Conservation (phyloP, 192 early-diverging fungal species). For the Backusella psychrophila region DNA sequence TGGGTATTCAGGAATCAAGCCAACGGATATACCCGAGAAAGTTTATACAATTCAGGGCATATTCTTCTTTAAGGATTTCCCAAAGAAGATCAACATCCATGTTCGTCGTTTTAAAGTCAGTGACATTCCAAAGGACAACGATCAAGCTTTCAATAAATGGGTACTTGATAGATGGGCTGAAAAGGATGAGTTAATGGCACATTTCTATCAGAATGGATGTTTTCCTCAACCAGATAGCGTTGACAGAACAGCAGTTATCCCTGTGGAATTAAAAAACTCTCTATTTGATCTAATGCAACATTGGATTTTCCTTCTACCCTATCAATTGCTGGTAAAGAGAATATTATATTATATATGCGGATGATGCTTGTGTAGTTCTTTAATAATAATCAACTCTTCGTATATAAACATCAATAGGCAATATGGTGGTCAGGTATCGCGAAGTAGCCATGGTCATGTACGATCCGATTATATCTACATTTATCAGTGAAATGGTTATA, state of each 20-base stretch:
- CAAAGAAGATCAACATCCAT: constrained; percentile 81
- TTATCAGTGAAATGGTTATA: background rate
- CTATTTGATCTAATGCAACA: constrained; percentile 67
- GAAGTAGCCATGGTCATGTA: background rate
- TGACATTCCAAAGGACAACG: constrained; percentile 69
- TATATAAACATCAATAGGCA: background rate
- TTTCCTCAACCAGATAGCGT: constrained; percentile 46
- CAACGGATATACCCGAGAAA: constrained; percentile 71
- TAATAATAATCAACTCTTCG: background rate
- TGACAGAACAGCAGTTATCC: constrained; percentile 40
- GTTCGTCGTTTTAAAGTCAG: constrained; percentile 62
- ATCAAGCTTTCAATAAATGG: constrained; percentile 70
- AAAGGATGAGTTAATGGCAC: constrained; percentile 80
- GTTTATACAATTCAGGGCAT: constrained; percentile 75
- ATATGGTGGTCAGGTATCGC: background rate
- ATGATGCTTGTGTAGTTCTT: background rate
- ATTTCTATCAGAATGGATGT: constrained; percentile 72
- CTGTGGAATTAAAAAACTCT: constrained; percentile 67
- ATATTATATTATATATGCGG: constrained; percentile 70
- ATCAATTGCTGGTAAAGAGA: constrained; percentile 46
- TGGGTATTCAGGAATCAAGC: constrained; percentile 76
- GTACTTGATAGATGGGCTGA: constrained; percentile 72
- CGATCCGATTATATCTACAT: background rate
- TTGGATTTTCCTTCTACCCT: constrained; percentile 44
- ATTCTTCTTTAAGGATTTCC: constrained; percentile 71